phyloP scores from a whole-genome alignment of 352 stramenopile genomes.

The Phytophthora agathidicida region DNA sequence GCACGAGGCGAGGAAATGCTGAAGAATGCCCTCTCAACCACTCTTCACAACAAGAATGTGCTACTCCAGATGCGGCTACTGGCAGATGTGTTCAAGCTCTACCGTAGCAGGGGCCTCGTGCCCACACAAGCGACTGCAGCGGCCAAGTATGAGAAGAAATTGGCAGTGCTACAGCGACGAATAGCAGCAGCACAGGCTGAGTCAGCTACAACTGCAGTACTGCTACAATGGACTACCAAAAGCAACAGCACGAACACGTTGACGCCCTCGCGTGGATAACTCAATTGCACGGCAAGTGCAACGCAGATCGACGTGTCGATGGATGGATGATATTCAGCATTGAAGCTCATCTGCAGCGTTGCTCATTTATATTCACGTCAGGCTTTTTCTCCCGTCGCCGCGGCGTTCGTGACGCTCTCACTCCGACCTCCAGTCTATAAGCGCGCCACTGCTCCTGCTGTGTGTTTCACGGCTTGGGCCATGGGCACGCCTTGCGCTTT shows the following conservation, averaged over 20 bases:
- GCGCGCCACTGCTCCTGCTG: slow-evolving; percentile 63
- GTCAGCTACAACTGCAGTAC: slow-evolving; percentile 32
- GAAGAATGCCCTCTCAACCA: slow-evolving; percentile 56
- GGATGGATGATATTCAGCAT: slow-evolving; percentile 13
- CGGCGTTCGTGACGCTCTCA: slow-evolving; percentile 1
- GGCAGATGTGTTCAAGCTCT: slow-evolving; percentile 62
- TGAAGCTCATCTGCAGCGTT: not conserved
- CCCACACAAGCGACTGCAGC: slow-evolving; percentile 50
- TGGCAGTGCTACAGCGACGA: slow-evolving; percentile 49
- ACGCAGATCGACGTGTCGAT: slow-evolving; percentile 6
- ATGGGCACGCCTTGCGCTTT: slow-evolving; percentile 74
- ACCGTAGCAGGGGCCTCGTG: slow-evolving; percentile 40
- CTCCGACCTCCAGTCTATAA: slow-evolving; percentile 36
- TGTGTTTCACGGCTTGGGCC: slow-evolving; percentile 75
- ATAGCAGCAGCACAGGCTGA: slow-evolving; percentile 54
- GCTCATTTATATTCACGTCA: slow-evolving; percentile 12
- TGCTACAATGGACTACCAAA: slow-evolving; percentile 58
- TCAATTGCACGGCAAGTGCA: slow-evolving; percentile 2
- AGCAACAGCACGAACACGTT: slow-evolving; percentile 6
- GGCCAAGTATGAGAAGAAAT: slow-evolving; percentile 77
- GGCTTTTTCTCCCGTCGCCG: slow-evolving; percentile 13
- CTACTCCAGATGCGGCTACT: slow-evolving; percentile 71
- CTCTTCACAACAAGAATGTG: slow-evolving; percentile 69
- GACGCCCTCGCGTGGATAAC: slow-evolving; percentile 22
- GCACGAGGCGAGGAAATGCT: slow-evolving; percentile 70